A percentile compares a stretch with the other conserved stretches of the same genome.
Conservation (phyloP, 2,329 filamentous ascomycete genomes). For the Xylariaceae sp. region DNA sequence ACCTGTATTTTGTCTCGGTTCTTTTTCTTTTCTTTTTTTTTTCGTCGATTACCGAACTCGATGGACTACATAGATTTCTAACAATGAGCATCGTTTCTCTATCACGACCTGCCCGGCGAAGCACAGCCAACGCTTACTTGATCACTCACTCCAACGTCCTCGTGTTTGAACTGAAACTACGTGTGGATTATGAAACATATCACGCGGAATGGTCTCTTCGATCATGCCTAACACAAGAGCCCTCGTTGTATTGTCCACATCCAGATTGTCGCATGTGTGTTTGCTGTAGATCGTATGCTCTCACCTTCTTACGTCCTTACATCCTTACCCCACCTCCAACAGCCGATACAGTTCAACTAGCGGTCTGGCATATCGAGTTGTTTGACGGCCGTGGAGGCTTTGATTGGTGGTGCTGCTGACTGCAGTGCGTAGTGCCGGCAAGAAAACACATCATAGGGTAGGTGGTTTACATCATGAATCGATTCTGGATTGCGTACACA, state of each 20-base stretch:
- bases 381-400: background rate
- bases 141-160: background rate
- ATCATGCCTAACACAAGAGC: too few relatives aligned
- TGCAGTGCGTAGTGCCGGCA: background rate
- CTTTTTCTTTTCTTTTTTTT: conserved; percentile 15
- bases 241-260: background rate
- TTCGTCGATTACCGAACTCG: conserved; percentile 25
- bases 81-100: conserved; percentile 23
- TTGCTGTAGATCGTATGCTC: conserved; percentile 4
- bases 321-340: conserved; percentile 1
- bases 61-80: conserved; percentile 17
- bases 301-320: background rate
- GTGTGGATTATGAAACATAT: too few relatives aligned
- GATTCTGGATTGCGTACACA: background rate
- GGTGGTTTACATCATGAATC: background rate
- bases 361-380: conserved; percentile 13
- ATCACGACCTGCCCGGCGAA: background rate
- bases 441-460: background rate
- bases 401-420: background rate
- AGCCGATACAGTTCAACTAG: conserved; percentile 10
- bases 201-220: too few relatives aligned
- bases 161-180: background rate
- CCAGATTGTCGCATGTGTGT: conserved; percentile 3
- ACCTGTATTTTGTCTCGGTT: conserved; percentile 35
- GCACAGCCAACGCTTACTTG: background rate